phyloP scores from a whole-genome alignment of 495 filamentous ascomycete genomes.

The Staphylotrichum tortipilum region DNA sequence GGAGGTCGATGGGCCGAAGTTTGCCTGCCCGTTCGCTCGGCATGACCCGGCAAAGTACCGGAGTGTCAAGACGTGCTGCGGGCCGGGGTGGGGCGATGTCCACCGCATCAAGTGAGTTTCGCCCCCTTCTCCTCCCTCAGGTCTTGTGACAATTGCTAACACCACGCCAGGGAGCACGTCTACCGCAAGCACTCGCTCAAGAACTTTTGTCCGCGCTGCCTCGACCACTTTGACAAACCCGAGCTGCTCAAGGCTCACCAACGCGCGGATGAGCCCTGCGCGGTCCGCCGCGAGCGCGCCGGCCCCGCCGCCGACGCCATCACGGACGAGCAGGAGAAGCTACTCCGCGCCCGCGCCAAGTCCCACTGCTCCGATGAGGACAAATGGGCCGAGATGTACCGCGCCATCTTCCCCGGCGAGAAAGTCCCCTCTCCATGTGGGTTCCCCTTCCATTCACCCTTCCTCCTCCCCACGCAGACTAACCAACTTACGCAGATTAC shows the following conservation, averaged over 20 bases:
- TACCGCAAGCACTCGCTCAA: constrained; percentile 34
- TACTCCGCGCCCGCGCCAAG: constrained; percentile 17
- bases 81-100: constrained; percentile 34
- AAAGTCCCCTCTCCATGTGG: constrained; percentile 22
- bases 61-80: constrained; percentile 30
- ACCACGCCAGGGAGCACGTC: constrained; percentile 34
- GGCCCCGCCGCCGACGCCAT: constrained; percentile 14
- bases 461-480: neutral
- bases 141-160: neutral
- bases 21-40: constrained; percentile 38
- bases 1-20: constrained; percentile 13
- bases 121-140: neutral
- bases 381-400: constrained; percentile 27
- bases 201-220: constrained; percentile 33
- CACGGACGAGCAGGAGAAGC: constrained; percentile 24
- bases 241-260: constrained; percentile 30
- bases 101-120: constrained; percentile 38
- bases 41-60: constrained; percentile 30
- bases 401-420: constrained; percentile 18
- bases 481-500: constrained; percentile 10
- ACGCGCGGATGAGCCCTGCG: constrained; percentile 30
- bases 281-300: constrained; percentile 9
- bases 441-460: neutral
- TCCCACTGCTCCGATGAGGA: constrained; percentile 14
- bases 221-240: constrained; percentile 28